phyloP scores from a whole-genome alignment of 1,139 yeast species.

The Taphrina deformans region DNA sequence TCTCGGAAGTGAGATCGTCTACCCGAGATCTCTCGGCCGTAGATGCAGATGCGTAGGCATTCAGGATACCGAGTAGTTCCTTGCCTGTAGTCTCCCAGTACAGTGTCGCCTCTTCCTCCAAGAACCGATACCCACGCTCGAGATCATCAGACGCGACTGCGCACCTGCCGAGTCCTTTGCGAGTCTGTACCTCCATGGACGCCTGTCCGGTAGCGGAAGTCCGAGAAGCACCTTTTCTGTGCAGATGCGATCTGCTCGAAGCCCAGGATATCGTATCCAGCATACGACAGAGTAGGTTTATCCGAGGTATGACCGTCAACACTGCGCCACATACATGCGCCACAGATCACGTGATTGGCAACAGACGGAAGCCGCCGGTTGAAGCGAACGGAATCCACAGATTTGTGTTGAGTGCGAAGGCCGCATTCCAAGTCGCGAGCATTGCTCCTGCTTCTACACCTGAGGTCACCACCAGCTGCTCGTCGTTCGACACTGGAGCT shows the following conservation, averaged over 20 bases:
- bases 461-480: too few relatives aligned
- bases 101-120: constrained; percentile 6
- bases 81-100: neutral
- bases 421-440: too few relatives aligned
- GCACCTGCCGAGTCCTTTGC: neutral
- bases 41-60: neutral
- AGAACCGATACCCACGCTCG: neutral
- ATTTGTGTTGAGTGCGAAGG: too few relatives aligned
- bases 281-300: neutral
- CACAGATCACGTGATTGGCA: neutral
- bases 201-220: neutral
- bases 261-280: neutral
- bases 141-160: neutral
- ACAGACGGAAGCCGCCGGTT: neutral
- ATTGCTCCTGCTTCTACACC: too few relatives aligned
- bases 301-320: neutral
- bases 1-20: constrained; percentile 11
- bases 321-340: neutral
- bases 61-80: neutral
- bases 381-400: too few relatives aligned
- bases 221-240: neutral
- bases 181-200: constrained; percentile 1
- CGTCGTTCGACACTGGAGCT: too few relatives aligned
- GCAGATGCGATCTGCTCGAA: neutral
- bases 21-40: neutral